Percentiles rank a stretch among this genome's conserved stretches.
phyloP scores from a whole-genome alignment of 2,329 filamentous ascomycete genomes.

The Fusarium duplospermum region DNA sequence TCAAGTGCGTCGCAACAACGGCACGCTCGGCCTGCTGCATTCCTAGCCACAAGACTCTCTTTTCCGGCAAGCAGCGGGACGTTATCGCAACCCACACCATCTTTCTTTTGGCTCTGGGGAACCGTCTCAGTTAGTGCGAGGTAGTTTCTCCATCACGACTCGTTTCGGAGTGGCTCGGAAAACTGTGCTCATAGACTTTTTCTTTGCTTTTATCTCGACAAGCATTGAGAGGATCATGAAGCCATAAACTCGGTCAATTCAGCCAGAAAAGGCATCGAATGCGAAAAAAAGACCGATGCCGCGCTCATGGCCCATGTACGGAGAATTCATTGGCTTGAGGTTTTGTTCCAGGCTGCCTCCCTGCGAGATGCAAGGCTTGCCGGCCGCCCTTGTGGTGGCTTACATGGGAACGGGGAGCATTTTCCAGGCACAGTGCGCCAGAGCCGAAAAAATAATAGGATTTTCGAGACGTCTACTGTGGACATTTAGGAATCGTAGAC shows the following conservation, averaged over 20 bases:
- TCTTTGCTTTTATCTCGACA: neutral
- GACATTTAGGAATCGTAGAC: slow-evolving; percentile 22
- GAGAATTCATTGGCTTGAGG: slow-evolving; percentile 13
- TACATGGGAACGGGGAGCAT: slow-evolving; percentile 20
- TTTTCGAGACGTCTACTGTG: slow-evolving; percentile 13
- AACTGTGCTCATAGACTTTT: neutral
- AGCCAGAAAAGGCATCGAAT: slow-evolving; percentile 12
- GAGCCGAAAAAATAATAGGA: slow-evolving; percentile 5
- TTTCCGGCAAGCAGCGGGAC: neutral
- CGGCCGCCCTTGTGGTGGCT: slow-evolving; percentile 15
- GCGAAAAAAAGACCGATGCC: slow-evolving; percentile 16
- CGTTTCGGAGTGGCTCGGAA: neutral
- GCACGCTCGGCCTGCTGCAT: neutral
- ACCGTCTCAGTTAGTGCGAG: slow-evolving; percentile 1
- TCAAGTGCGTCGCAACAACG: neutral
- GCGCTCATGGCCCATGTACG: slow-evolving; percentile 19
- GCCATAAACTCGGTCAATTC: slow-evolving; percentile 4
- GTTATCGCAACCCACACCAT: slow-evolving; percentile 25
- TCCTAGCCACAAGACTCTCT: neutral
- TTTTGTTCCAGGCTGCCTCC: slow-evolving; percentile 13
- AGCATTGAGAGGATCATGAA: neutral
- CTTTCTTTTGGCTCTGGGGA: slow-evolving; percentile 10
- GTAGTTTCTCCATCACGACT: slow-evolving; percentile 13
- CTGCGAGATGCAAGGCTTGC: slow-evolving; percentile 22
- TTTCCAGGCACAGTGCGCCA: slow-evolving; percentile 33